Evolutionary conservation across 2,329 filamentous ascomycete genomes (phyloP).

Genomic region (Fusarium drepaniforme): DNA sequence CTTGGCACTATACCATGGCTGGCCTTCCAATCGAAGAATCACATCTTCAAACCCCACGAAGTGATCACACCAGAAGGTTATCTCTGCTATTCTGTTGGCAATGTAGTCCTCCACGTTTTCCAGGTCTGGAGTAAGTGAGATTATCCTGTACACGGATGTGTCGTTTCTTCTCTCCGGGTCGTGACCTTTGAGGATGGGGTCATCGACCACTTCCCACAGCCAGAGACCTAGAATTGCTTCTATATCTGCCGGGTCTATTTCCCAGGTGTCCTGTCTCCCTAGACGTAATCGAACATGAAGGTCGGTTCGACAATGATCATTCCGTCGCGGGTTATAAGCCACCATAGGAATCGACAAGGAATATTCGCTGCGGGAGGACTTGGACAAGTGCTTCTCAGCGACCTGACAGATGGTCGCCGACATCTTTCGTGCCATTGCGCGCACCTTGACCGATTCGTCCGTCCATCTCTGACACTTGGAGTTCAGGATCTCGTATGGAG

Average conservation of each 20-base stretch:
- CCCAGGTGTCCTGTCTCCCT: conserved; percentile 9
- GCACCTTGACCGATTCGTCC: conserved; percentile 22
- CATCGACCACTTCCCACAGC: conserved; percentile 25
- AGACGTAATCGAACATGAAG: too few species aligned
- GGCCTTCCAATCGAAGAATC: not conserved
- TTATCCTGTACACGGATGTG: not conserved
- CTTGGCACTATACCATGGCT: not conserved
- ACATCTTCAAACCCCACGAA: too few species aligned
- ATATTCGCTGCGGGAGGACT: not conserved
- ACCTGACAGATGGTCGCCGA: conserved; percentile 13
- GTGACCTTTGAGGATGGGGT: not conserved
- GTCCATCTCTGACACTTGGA: conserved; percentile 16
- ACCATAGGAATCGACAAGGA: not conserved
- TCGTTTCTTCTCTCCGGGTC: too few species aligned
- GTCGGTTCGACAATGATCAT: not conserved
- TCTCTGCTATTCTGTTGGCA: conserved; percentile 5
- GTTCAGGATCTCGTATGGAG: not conserved
- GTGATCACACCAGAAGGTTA: conserved; percentile 19
- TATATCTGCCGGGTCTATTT: conserved; percentile 23
- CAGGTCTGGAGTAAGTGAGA: conserved; percentile 10
- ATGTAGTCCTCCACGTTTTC: not conserved
- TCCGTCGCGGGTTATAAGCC: not conserved
- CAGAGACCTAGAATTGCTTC: conserved; percentile 36
- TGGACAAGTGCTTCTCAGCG: not conserved
- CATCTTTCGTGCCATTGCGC: conserved; percentile 9